Base-by-base conservation (phyloP, 108 stramenopile genomes). In the Cyclostephanos tholiformis region DNA sequence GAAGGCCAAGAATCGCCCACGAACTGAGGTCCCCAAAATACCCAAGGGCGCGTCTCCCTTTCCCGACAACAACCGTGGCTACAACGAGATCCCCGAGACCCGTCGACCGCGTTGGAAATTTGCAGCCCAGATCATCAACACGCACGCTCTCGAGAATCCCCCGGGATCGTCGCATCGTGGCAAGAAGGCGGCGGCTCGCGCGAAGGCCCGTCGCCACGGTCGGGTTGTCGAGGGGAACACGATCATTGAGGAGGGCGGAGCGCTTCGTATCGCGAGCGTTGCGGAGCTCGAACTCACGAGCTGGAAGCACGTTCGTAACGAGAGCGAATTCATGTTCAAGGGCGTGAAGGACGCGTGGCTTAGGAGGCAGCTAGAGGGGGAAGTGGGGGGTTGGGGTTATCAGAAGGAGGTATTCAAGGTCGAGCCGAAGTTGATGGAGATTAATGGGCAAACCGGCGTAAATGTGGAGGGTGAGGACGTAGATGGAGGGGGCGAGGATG, bases 91-190 rank as follows among this genome's bases (percentile, higher is more conserved):
- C 10, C 30, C 75, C 26, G 56, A 64, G 51, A 69, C 77, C 13
- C 74, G 75, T 16, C 69, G 93, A 26, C 79, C 78, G 38, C 89
- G 91, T 39, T 92, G 86, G 85, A 92, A 95, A 79, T 95, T 67
- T 67, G 91, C 89, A 20, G 93, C 93, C 8, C 79, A 92, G 77
- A 79, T 87, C 22, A 89, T 95, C 69, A 86, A 95, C 71, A 90
- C 89, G 2, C 83, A 88, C 10, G 74, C 79, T 11, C 57, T 86
- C 66, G 75, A 83, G 27, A 84, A 82, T 52, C 62, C 68, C 6
- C 41, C 62, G 4, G 50, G 60, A 51, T 69, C 75, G 6, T 9
- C 44, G 11, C 56, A 38, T 32, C 61, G 52, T 20, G 65, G 76
- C 22, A 72, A 72, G 59, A 69, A 65, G 48, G 63, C 35, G 14